These are phyloP conservation scores for Exophiala xenobiotica DNA, from an alignment of 2,329 filamentous ascomycete genomes.

Conservation along the genomic window DNA sequence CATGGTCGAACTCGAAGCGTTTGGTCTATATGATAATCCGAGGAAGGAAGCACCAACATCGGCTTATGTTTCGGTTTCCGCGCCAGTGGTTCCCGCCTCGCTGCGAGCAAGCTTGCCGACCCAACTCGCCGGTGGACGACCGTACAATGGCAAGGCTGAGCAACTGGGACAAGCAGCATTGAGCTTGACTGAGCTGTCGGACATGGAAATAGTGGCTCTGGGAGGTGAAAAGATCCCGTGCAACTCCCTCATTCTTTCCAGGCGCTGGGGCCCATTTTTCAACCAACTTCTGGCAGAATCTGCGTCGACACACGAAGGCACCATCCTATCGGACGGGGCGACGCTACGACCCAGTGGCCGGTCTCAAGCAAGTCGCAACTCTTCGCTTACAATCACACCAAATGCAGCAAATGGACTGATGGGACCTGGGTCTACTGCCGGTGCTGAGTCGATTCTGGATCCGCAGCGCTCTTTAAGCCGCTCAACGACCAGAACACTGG, in stretches of 20 bases:
- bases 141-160: slow-evolving; percentile 73
- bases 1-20: slow-evolving; percentile 94
- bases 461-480: slow-evolving; percentile 28
- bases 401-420: slow-evolving; percentile 38
- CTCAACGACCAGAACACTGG: slow-evolving; percentile 30
- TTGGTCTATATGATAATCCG: slow-evolving; percentile 95
- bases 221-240: slow-evolving; percentile 89
- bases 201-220: slow-evolving; percentile 95
- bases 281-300: slow-evolving; percentile 86
- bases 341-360: slow-evolving; percentile 67
- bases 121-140: slow-evolving; percentile 70
- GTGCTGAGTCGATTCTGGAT: slow-evolving; percentile 21
- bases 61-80: slow-evolving; percentile 80
- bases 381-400: slow-evolving; percentile 80
- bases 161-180: slow-evolving; percentile 81
- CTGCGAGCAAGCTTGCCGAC: slow-evolving; percentile 42
- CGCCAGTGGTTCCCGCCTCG: slow-evolving; percentile 60
- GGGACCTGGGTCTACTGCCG: slow-evolving; percentile 2
- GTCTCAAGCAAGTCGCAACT: slow-evolving; percentile 56
- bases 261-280: slow-evolving; percentile 94
- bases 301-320: slow-evolving; percentile 59
- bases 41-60: slow-evolving; percentile 75
- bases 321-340: slow-evolving; percentile 62
- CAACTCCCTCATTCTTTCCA: slow-evolving; percentile 83
- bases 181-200: slow-evolving; percentile 76